These are phyloP conservation scores for Aspergillus cejpii DNA, from an alignment of 2,329 filamentous ascomycete species.

Conservation along the genomic window DNA sequence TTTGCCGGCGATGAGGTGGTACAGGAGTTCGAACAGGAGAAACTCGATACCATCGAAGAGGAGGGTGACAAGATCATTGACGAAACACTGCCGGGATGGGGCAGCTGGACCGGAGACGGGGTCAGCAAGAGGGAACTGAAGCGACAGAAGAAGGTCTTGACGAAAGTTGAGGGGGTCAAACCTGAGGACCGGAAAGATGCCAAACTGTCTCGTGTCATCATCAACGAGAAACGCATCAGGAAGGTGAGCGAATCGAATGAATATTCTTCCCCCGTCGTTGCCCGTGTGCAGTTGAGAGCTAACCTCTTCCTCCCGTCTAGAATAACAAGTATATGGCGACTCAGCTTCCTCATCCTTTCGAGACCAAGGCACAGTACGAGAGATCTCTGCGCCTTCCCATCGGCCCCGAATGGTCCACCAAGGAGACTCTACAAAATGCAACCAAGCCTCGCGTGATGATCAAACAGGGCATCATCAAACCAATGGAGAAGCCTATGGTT, in stretches of 20 bases:
- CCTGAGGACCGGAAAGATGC: slow-evolving; percentile 71
- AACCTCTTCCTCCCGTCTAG: slow-evolving; percentile 37
- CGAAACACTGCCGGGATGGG: slow-evolving; percentile 89
- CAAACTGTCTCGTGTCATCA: slow-evolving; percentile 76
- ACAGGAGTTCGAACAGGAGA: slow-evolving; percentile 73
- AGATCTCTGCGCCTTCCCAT: slow-evolving; percentile 76
- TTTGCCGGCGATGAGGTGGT: slow-evolving; percentile 86
- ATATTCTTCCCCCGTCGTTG: background rate
- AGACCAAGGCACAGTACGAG: slow-evolving; percentile 84
- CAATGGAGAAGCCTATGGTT: slow-evolving; percentile 70
- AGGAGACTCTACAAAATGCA: slow-evolving; percentile 81
- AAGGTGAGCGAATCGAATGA: slow-evolving; percentile 61
- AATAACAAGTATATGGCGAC: slow-evolving; percentile 82
- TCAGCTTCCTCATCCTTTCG: slow-evolving; percentile 80
- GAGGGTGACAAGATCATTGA: slow-evolving; percentile 80
- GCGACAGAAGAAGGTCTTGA: slow-evolving; percentile 47
- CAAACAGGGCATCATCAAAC: slow-evolving; percentile 83
- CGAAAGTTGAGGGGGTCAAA: slow-evolving; percentile 60
- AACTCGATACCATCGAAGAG: slow-evolving; percentile 61
- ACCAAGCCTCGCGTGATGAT: slow-evolving; percentile 85
- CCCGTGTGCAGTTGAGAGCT: slow-evolving; percentile 4
- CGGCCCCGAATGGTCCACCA: slow-evolving; percentile 94
- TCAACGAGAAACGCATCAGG: slow-evolving; percentile 83
- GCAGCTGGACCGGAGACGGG: slow-evolving; percentile 80
- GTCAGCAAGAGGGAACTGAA: slow-evolving; percentile 64